Evolutionary conservation across 2,329 filamentous ascomycete genomes (phyloP).

Genomic region (Sporothrix brasiliensis): DNA sequence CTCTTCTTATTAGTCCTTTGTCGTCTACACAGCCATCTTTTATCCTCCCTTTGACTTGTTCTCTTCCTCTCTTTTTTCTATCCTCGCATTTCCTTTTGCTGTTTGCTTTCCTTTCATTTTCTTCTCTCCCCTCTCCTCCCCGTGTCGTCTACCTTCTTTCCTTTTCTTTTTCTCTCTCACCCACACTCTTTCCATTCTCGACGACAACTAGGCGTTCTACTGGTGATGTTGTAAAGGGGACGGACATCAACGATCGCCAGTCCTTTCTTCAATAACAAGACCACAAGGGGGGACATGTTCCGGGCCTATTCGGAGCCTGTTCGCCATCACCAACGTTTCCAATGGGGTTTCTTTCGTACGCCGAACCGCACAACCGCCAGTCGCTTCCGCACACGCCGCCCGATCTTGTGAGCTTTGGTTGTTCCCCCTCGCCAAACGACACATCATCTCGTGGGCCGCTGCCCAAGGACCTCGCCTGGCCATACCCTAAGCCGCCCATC

Average conservation of each 20-base stretch:
- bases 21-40: conserved; percentile 14
- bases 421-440: conserved; percentile 43
- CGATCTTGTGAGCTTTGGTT: conserved; percentile 57
- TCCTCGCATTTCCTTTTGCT: background rate
- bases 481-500: conserved; percentile 47
- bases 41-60: background rate
- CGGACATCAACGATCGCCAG: background rate
- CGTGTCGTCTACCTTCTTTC: background rate
- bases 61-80: conserved; percentile 10
- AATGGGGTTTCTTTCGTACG: conserved; percentile 59
- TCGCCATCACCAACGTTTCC: conserved; percentile 43
- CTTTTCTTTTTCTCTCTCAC: background rate
- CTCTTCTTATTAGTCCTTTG: conserved; percentile 15
- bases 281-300: conserved; percentile 12
- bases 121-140: background rate
- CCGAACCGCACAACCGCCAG: conserved; percentile 56
- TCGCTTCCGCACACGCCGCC: conserved; percentile 58
- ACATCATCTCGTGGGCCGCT: conserved; percentile 35
- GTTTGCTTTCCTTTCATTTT: background rate
- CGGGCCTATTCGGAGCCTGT: conserved; percentile 28
- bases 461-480: conserved; percentile 52
- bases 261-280: background rate
- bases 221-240: conserved; percentile 20
- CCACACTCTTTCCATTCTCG: conserved; percentile 4
- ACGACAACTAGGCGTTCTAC: background rate